Conservation (phyloP, 1,139 yeast species). For the Kodamaea anthophila region DNA sequence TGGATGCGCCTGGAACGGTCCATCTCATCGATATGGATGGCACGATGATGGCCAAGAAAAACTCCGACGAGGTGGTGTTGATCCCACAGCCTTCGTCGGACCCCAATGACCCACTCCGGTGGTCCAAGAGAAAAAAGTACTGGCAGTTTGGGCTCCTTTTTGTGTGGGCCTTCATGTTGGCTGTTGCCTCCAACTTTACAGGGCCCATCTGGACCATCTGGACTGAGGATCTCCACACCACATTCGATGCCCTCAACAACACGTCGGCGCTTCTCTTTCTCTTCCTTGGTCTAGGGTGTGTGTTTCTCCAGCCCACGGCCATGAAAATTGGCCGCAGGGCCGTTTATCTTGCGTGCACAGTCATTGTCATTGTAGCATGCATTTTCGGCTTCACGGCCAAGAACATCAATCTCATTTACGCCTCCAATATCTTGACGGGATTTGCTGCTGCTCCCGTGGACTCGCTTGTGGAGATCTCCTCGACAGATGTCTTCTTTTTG, state of each 20-base stretch:
- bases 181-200: slow-evolving; percentile 34
- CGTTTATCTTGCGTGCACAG: slow-evolving; percentile 30
- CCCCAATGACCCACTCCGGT: slow-evolving; percentile 35
- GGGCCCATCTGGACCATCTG: slow-evolving; percentile 38
- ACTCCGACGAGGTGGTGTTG: slow-evolving; percentile 20
- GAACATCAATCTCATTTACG: slow-evolving; percentile 23
- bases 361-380: slow-evolving; percentile 28
- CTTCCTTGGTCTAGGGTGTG: slow-evolving; percentile 35
- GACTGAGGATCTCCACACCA: slow-evolving; percentile 25
- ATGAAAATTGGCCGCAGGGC: slow-evolving; percentile 35
- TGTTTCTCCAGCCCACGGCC: slow-evolving; percentile 37
- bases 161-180: slow-evolving; percentile 29
- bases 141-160: slow-evolving; percentile 29
- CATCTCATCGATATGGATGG: slow-evolving; percentile 49
- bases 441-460: slow-evolving; percentile 47
- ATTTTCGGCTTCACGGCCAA: slow-evolving; percentile 31
- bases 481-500: slow-evolving; percentile 42
- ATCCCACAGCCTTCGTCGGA: slow-evolving; percentile 34
- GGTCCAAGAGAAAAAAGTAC: slow-evolving; percentile 28
- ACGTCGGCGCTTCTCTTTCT: slow-evolving; percentile 30
- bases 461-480: slow-evolving; percentile 42
- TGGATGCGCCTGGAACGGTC: slow-evolving; percentile 52
- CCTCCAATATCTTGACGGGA: slow-evolving; percentile 30
- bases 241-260: slow-evolving; percentile 23
- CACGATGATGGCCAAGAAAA: slow-evolving; percentile 27